Evolutionary conservation across 768 basidiomycete genomes (phyloP).

Genomic region (Pulveroboletus frians): DNA sequence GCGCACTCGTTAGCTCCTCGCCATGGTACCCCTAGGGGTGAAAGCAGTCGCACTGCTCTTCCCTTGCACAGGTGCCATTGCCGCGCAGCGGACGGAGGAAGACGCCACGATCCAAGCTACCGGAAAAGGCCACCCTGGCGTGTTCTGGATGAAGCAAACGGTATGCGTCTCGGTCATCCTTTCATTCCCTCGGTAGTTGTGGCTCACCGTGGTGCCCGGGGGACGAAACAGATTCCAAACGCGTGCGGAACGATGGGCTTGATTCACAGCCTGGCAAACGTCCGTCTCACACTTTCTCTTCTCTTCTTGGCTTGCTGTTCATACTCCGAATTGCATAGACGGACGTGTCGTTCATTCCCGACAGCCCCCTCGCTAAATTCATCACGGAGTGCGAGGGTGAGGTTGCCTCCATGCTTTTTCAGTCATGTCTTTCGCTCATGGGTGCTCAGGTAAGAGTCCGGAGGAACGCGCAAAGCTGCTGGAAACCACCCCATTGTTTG

Average conservation of each 20-base stretch:
- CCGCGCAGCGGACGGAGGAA: slow-evolving; percentile 50
- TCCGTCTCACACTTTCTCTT: slow-evolving; percentile 31
- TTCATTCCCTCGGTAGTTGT: not conserved
- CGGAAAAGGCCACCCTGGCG: slow-evolving; percentile 44
- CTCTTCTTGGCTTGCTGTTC: slow-evolving; percentile 2
- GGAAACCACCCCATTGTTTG: slow-evolving; percentile 71
- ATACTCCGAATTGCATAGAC: slow-evolving; percentile 36
- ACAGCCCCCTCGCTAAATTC: slow-evolving; percentile 60
- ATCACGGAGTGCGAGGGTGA: slow-evolving; percentile 58
- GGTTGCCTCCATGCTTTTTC: not conserved
- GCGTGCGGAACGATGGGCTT: slow-evolving; percentile 88
- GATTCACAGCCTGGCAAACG: slow-evolving; percentile 79
- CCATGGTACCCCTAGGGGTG: slow-evolving; percentile 64
- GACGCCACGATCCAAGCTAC: slow-evolving; percentile 49
- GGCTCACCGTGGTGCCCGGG: not conserved
- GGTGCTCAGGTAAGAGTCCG: slow-evolving; percentile 54
- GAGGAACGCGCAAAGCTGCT: slow-evolving; percentile 71
- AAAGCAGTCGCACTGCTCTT: slow-evolving; percentile 86
- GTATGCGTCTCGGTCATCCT: slow-evolving; percentile 35
- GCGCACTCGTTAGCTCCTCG: slow-evolving; percentile 50
- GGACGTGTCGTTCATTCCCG: slow-evolving; percentile 49
- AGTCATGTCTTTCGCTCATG: not conserved
- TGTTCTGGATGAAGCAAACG: slow-evolving; percentile 90
- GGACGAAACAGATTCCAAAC: slow-evolving; percentile 55
- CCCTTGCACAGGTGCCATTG: slow-evolving; percentile 54